Base-by-base conservation (phyloP, 441 rosid species). In the Erodium trifolium region DNA sequence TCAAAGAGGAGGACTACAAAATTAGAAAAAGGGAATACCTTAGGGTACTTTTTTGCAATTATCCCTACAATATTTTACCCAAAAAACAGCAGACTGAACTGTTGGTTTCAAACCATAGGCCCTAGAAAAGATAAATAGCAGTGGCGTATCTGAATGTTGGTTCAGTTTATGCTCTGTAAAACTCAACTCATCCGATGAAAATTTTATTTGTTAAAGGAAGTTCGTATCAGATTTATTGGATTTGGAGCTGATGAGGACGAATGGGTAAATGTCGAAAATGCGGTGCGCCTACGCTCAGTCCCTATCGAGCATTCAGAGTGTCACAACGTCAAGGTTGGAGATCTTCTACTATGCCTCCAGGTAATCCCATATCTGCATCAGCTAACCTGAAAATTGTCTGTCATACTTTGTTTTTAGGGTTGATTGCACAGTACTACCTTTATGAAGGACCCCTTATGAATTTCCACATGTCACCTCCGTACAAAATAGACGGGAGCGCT, bases 241-340 rank as follows among this genome's bases (percentile, higher is more conserved):
- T 86, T 79, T 71, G 91, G 93, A 17, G 82, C 88, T 3, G 85
- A 82, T 67, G 91, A 88, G 63, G 91, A 88, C 73, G 93, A 88
- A 70, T 85, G 91, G 91, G 72, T 86, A 41, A 81, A 79, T 67
- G 68, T 85, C 6, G 83, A 82, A 74, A 78, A 72, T 47, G 83
- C 80, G 2, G 81, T 86, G 43, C 81, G 91, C 35, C 77, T 76
- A 31, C 84, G 89, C n/a, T 88, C 93, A 47, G 45, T 86, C 68
- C 93, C 93, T 0, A 39, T 83, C 31, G 91, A 88, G 59, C 79
- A 70, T 74, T 80, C 86, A 12, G 89, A 88, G 70, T 88, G 93
- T 18, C 73, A 82, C 7, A 76, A 68, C 63, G 72, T 88, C 74
- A 77, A 73, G 76, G 79, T 78, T 63, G 91, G 93, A 67, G 93